A percentile compares a stretch with the other conserved stretches of the same genome.
phyloP scores from a whole-genome alignment of 805 yeast genomes.

The Zygoascus tannicola region DNA sequence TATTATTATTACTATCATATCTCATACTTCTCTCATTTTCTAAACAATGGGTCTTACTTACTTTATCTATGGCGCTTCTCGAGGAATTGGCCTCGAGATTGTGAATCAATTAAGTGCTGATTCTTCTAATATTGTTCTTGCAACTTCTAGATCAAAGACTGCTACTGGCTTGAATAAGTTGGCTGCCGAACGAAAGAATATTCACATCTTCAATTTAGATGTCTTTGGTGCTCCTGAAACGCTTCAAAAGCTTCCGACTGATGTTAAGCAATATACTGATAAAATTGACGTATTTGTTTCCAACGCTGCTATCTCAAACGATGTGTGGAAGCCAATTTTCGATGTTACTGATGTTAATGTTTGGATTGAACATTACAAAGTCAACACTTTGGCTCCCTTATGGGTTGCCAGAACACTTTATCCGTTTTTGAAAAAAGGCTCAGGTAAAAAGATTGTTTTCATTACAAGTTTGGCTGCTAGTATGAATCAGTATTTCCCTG shows the following conservation, averaged over 20 bases:
- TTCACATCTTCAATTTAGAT: constrained; percentile 22
- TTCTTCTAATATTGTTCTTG: constrained; percentile 19
- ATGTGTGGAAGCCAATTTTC: too few species aligned
- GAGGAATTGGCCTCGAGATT: constrained; percentile 31
- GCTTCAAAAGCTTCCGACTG: constrained; percentile 13
- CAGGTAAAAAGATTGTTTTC: not conserved
- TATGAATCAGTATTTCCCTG: not conserved
- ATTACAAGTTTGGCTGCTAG: not conserved
- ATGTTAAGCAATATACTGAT: constrained; percentile 13
- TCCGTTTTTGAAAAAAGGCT: not conserved
- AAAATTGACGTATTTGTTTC: not conserved
- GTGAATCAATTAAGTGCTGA: constrained; percentile 22
- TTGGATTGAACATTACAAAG: not conserved
- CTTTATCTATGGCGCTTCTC: constrained; percentile 28
- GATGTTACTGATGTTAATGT: too few species aligned
- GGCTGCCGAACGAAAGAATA: constrained; percentile 13
- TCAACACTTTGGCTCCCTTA: not conserved
- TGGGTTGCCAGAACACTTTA: not conserved
- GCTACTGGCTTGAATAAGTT: constrained; percentile 10
- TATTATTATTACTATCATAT: too few species aligned
- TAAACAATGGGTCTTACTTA: constrained; percentile 7
- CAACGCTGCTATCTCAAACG: not conserved
- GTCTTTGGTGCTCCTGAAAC: constrained; percentile 16
- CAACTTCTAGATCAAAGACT: constrained; percentile 15
- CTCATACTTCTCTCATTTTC: too few species aligned